Evolutionary conservation across 768 basidiomycete genomes (phyloP), one percentile per base, ranked within the genome.

Genomic region (Pulveroboletus sp.): DNA sequence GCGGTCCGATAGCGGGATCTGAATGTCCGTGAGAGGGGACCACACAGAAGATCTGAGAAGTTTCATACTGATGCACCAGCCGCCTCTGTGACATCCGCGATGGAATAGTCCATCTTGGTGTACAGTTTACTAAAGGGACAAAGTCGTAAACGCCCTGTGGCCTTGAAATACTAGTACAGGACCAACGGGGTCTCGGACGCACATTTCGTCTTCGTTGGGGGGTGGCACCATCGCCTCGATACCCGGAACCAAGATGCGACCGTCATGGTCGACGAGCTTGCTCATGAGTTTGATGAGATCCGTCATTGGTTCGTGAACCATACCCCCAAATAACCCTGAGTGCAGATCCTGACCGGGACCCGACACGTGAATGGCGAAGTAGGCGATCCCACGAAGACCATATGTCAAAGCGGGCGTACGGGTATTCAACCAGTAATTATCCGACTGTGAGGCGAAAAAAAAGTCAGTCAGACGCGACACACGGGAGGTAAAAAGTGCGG

Each of bases 371-470:
- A 92, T 72, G 55, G 83, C 85, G 78, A 86, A 93, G 76, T 96
- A 97, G 32, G 82, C 76, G 43, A 96, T 72, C 9, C 93, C 93
- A 41, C 93, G 86, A 22, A 94, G 79, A 50, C 93, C 93, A 58
- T 93, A 94, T 0, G 93, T 95, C 47, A 91, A 65, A 32, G 77
- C 83, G 0, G 89, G 89, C 4, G 85, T 89, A 37, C 86, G 83
- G 0, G 81, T 81, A 68, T 89, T 89, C 43, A 91, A 71, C 94
- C 94, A 96, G 71, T 94, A 95, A 72, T 94, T 95, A 69, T 96
- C 94, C 29, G 85, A 86, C 87, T 89, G 58, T 30, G 7, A 12
- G 23, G 20, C 2, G 16, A 2, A 12, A 24, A 17, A 26, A 22
- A n/a, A 31, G 19, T 35, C 43, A 47, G 16, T n/a, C 16, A 19